Conservation (phyloP, 768 basidiomycete genomes). For the Paxillus ammoniavirescens region DNA sequence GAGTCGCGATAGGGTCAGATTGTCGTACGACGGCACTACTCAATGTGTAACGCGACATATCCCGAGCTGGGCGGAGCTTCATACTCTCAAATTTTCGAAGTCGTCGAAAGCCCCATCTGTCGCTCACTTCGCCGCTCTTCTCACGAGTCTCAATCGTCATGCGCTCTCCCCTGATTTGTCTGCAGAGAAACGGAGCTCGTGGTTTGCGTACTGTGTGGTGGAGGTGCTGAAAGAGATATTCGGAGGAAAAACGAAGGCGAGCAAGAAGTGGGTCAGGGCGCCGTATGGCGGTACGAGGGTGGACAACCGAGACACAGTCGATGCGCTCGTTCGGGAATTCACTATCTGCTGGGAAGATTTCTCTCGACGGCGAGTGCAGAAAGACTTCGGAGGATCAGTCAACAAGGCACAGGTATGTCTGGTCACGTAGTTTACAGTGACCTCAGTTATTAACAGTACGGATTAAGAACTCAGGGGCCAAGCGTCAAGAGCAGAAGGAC, state of each 20-base stretch:
- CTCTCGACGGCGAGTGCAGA: not conserved
- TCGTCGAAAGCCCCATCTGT: slow-evolving; percentile 5
- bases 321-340: slow-evolving; percentile 9
- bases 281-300: slow-evolving; percentile 12
- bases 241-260: slow-evolving; percentile 7
- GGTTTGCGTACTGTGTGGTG: slow-evolving; percentile 12
- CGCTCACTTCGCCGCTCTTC: slow-evolving; percentile 8
- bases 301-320: slow-evolving; percentile 5
- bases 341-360: slow-evolving; percentile 9
- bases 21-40: slow-evolving; percentile 8
- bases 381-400: not conserved
- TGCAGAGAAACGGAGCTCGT: slow-evolving; percentile 1
- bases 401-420: not conserved
- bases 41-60: slow-evolving; percentile 3
- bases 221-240: slow-evolving; percentile 13
- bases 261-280: slow-evolving; percentile 8
- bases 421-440: no score
- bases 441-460: not conserved
- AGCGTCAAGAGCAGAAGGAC: not conserved
- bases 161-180: not conserved
- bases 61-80: slow-evolving; percentile 1
- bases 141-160: slow-evolving; percentile 1
- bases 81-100: not conserved
- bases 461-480: not conserved
- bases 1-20: not conserved